Evolutionary conservation across 1,284 basidiomycete species (phyloP).

Genomic region (Ganoderma leucocontextum): DNA sequence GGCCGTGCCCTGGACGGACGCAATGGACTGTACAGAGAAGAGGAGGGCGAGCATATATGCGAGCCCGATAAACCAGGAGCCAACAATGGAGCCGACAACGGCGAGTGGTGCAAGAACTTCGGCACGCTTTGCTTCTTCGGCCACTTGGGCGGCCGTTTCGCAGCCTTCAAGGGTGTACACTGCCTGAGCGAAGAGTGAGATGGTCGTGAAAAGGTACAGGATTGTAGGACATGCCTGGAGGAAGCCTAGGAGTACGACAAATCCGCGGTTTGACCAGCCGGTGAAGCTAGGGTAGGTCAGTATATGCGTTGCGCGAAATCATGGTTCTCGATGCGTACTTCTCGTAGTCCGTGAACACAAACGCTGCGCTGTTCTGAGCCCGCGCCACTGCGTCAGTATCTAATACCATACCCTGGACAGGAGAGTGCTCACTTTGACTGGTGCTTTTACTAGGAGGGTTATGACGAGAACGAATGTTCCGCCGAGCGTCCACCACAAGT

Average conservation of each 20-base stretch:
- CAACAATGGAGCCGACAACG: constrained; percentile 62
- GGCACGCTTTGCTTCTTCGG: constrained; percentile 65
- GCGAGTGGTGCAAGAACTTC: constrained; percentile 65
- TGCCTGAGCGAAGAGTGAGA: constrained; percentile 48
- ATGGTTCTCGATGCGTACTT: constrained; percentile 45
- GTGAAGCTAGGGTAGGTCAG: constrained; percentile 53
- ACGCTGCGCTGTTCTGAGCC: constrained; percentile 56
- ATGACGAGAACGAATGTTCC: constrained; percentile 67
- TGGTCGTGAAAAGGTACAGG: neutral
- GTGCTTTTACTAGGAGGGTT: constrained; percentile 62
- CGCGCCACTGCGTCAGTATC: neutral
- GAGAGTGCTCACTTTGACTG: constrained; percentile 50
- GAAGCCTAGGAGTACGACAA: constrained; percentile 68
- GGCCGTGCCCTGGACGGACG: constrained; percentile 55
- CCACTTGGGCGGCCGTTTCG: constrained; percentile 69
- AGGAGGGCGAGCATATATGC: constrained; percentile 68
- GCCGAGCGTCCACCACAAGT: constrained; percentile 69
- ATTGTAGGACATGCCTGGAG: constrained; percentile 34
- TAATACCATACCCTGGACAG: neutral
- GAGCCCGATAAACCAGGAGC: constrained; percentile 68
- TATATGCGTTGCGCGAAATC: neutral
- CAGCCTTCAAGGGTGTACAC: constrained; percentile 72
- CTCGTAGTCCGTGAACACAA: constrained; percentile 67
- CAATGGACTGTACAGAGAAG: constrained; percentile 63
- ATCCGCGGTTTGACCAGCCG: constrained; percentile 60